phyloP scores from a whole-genome alignment of 768 basidiomycete genomes.

The Tylopilus felleus region DNA sequence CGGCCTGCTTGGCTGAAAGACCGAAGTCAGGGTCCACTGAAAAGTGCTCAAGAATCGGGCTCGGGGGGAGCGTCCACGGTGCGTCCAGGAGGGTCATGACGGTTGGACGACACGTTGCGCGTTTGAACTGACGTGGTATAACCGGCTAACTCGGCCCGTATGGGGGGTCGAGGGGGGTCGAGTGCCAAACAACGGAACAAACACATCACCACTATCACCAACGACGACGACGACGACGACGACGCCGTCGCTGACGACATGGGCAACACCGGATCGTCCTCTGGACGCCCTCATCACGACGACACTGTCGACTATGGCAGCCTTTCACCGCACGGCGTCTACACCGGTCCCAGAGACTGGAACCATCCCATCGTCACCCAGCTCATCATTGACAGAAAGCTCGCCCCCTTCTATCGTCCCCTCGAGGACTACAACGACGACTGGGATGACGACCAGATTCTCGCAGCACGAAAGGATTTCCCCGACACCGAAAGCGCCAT shows the following conservation, averaged over 20 bases:
- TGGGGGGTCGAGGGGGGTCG: constrained; percentile 19
- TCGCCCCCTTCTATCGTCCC: constrained; percentile 96
- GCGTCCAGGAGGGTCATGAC: constrained; percentile 49
- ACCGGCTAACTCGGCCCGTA: constrained; percentile 1
- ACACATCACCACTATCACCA: constrained; percentile 6
- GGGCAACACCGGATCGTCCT: constrained; percentile 82
- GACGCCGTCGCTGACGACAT: constrained; percentile 37
- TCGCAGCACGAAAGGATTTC: constrained; percentile 71
- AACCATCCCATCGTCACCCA: constrained; percentile 83
- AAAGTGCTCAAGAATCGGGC: constrained; percentile 72
- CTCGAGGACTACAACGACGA: constrained; percentile 88
- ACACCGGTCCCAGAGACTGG: constrained; percentile 84
- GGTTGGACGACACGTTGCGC: background rate
- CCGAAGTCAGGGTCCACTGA: constrained; percentile 60
- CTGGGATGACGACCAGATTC: constrained; percentile 87
- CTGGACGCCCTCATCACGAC: constrained; percentile 70
- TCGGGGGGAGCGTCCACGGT: constrained; percentile 75
- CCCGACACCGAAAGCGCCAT: constrained; percentile 50
- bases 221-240: constrained; percentile 6
- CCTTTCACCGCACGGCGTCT: constrained; percentile 81
- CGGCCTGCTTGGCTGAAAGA: constrained; percentile 62
- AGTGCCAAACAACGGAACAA: constrained; percentile 22
- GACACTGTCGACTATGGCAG: constrained; percentile 82
- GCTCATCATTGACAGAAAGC: constrained; percentile 80
- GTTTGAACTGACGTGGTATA: constrained; percentile 7